phyloP scores from a whole-genome alignment of 441 rosid genomes.

The Pelargonium fulgidum region DNA sequence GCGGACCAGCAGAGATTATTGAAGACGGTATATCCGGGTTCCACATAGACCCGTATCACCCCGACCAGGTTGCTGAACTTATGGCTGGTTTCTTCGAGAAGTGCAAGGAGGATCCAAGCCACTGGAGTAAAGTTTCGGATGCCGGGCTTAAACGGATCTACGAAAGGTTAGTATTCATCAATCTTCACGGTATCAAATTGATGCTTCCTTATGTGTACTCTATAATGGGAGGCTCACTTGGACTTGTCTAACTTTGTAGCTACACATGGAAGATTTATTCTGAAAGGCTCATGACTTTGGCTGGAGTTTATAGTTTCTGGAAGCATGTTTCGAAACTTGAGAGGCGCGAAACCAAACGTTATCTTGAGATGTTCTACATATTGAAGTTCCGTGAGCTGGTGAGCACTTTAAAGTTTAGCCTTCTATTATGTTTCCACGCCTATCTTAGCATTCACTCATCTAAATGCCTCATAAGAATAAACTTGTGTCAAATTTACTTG shows the following conservation, averaged over 20 bases:
- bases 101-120: conserved; percentile 60
- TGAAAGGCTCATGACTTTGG: conserved; percentile 77
- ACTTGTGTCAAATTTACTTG: too few species aligned
- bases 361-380: conserved; percentile 93
- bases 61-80: conserved; percentile 53
- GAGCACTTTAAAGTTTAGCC: too few species aligned
- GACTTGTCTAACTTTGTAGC: conserved; percentile 29
- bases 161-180: conserved; percentile 38
- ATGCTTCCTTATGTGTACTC: neutral
- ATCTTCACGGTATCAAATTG: neutral
- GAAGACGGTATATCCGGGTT: conserved; percentile 73
- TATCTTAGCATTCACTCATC: too few species aligned
- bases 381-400: conserved; percentile 88
- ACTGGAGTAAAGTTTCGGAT: conserved; percentile 70
- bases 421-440: too few species aligned
- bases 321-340: conserved; percentile 82
- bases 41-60: conserved; percentile 89
- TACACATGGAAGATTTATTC: conserved; percentile 94
- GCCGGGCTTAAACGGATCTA: conserved; percentile 68
- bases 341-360: conserved; percentile 70
- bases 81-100: conserved; percentile 61
- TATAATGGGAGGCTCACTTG: conserved; percentile 7
- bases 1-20: conserved; percentile 94
- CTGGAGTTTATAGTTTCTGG: conserved; percentile 93
- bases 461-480: too few species aligned